Conservation (phyloP, 495 filamentous ascomycete genomes). For the Penicillium soppii region DNA sequence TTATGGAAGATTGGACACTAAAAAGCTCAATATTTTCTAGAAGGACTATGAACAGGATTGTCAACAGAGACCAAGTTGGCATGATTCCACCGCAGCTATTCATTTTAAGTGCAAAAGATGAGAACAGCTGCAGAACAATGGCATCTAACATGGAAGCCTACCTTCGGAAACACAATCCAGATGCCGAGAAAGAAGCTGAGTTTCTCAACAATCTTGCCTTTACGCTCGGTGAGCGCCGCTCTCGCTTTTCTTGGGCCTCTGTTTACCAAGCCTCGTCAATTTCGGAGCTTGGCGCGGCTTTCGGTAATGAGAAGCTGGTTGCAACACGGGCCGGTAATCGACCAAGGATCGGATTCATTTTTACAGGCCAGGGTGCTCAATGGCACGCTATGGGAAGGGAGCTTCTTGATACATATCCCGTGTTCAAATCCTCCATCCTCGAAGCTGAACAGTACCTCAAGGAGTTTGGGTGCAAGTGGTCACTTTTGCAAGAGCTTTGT, state of each 20-base stretch:
- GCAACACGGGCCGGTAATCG: slow-evolving; percentile 17
- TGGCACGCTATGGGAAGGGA: slow-evolving; percentile 57
- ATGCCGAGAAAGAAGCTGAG: not conserved
- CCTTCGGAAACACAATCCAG: not conserved
- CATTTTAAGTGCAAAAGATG: not conserved
- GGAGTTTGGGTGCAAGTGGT: not conserved
- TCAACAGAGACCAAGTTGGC: no score
- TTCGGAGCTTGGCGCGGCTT: not conserved
- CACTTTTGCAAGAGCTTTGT: not conserved
- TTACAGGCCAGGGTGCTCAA: slow-evolving; percentile 65
- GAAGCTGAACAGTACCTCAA: not conserved
- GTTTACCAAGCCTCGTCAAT: not conserved
- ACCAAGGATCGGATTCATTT: slow-evolving; percentile 15
- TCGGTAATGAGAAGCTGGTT: slow-evolving; percentile 19
- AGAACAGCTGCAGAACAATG: not conserved
- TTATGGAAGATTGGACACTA: not conserved
- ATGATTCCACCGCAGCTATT: not conserved
- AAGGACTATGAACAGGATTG: no score
- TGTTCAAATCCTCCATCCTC: not conserved
- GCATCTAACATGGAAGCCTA: not conserved
- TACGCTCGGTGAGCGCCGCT: not conserved
- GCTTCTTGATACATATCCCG: slow-evolving; percentile 18
- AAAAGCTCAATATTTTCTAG: not conserved
- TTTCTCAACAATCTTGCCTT: not conserved
- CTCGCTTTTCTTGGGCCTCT: not conserved